These are phyloP conservation scores for Persicaria maculosa DNA, from an alignment of 148 eudicot genomes.

Conservation along the genomic window DNA sequence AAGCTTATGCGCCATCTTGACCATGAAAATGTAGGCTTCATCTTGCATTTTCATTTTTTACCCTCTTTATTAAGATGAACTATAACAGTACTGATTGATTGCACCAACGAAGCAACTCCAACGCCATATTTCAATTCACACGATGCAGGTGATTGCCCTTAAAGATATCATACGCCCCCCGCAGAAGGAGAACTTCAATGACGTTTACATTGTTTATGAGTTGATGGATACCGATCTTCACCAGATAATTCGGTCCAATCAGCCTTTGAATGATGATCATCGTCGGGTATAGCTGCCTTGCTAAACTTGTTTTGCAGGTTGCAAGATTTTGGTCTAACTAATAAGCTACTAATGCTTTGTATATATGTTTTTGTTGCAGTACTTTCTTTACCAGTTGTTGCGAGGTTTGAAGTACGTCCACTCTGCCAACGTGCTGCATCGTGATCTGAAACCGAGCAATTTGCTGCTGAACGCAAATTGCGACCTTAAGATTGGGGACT, in stretches of 20 bases:
- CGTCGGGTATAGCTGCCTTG: slow-evolving; percentile 44
- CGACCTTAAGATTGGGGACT: slow-evolving; percentile 86
- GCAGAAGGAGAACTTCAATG: slow-evolving; percentile 53
- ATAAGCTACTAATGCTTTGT: slow-evolving; percentile 11
- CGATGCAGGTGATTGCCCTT: slow-evolving; percentile 44
- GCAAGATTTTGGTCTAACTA: neutral
- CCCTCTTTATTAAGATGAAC: too few relatives aligned
- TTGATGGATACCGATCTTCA: slow-evolving; percentile 82
- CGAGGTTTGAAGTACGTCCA: slow-evolving; percentile 84
- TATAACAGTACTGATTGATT: neutral
- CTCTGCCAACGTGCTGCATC: slow-evolving; percentile 79
- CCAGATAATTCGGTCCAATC: slow-evolving; percentile 58
- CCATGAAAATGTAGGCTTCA: slow-evolving; percentile 64
- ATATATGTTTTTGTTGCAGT: slow-evolving; percentile 34
- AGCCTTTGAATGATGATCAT: slow-evolving; percentile 57
- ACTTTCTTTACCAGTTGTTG: slow-evolving; percentile 72
- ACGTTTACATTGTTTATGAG: slow-evolving; percentile 64
- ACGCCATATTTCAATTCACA: neutral
- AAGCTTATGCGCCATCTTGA: slow-evolving; percentile 75
- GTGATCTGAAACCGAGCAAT: slow-evolving; percentile 90
- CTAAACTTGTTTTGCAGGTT: neutral
- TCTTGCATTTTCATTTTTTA: neutral
- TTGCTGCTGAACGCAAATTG: slow-evolving; percentile 72
- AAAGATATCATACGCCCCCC: slow-evolving; percentile 63
- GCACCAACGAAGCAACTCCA: neutral